Evolutionary conservation across 306 rosid genomes (phyloP).

Genomic region (Senna tora): DNA sequence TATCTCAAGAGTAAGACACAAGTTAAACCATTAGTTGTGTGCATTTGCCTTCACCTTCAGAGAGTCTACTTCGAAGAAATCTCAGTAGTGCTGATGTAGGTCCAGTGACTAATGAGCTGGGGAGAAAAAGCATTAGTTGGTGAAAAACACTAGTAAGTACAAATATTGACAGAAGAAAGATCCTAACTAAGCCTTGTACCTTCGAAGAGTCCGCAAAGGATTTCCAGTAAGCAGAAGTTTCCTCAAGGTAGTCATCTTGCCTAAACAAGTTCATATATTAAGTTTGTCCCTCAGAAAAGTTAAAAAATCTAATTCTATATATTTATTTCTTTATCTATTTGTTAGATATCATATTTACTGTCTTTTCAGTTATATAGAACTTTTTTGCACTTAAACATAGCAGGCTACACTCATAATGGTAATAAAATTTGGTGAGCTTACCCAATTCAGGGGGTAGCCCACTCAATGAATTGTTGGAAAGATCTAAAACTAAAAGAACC

Average conservation of each 20-base stretch:
- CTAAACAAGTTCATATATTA: constrained; percentile 49
- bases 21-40: constrained; percentile 22
- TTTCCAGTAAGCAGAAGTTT: constrained; percentile 86
- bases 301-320: constrained; percentile 7
- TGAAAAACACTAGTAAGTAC: constrained; percentile 28
- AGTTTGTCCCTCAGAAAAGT: neutral
- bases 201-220: constrained; percentile 84
- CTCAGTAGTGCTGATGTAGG: constrained; percentile 74
- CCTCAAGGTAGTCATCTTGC: constrained; percentile 90
- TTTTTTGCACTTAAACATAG: constrained; percentile 29
- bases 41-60: constrained; percentile 72
- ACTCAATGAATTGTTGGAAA: constrained; percentile 90
- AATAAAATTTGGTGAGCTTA: constrained; percentile 50
- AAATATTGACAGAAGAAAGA: constrained; percentile 24
- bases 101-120: constrained; percentile 92
- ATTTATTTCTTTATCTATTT: constrained; percentile 28
- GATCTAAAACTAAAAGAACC: constrained; percentile 73
- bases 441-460: constrained; percentile 93
- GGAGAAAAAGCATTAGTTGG: constrained; percentile 34
- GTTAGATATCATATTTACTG: neutral
- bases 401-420: constrained; percentile 21
- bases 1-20: constrained; percentile 23
- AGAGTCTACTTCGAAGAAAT: constrained; percentile 83
- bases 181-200: constrained; percentile 51
- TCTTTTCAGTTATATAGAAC: constrained; percentile 16